Base-by-base conservation (phyloP, 1,284 basidiomycete species). In the Leccinum insolens region DNA sequence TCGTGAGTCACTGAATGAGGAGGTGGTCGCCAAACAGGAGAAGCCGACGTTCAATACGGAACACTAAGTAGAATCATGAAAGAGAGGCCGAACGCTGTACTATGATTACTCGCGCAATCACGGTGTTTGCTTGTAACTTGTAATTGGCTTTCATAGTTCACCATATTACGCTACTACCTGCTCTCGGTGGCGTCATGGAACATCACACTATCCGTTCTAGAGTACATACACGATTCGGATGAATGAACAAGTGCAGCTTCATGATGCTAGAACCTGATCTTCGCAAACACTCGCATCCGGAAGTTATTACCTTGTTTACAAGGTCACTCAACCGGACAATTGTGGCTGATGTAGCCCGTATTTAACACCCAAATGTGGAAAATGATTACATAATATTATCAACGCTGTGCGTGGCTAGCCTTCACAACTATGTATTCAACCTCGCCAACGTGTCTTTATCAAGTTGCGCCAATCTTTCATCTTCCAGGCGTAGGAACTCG, bases 31-130 rank as follows among this genome's bases (percentile, higher is more conserved):
- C 20, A 72, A 70, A 65, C 64, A 69, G 46, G 63, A 69, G 61
- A 78, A 71, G 61, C 78, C 74, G 2, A 39, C 39, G 4, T 60
- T 76, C 28, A 75, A 76, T 58, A 69, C 66, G 6, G 72, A 75
- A 57, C 71, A 79, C 79, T 70, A 62, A 85, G 71, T 64, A 84
- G 82, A 64, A 31, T 57, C 1, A 49, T 49, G 25, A 57, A 5
- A 28, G 22, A 7, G 22, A 9, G 12, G 14, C 9, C 11, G 1
- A 1, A 28, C 12, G 55, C 15, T 28, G 55, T 57, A 57, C 15
- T 31, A 31, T 31, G 4, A 25, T 15, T 4, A 25, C 55, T 58
- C 34, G 7, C 28, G 28, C 7, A 31, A 31, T 7, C 0, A 31
- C 28, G 7, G 28, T 31, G 28, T 31, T 28, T 34, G 31, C 31